Evolutionary conservation across 2,329 filamentous ascomycete genomes (phyloP).

Genomic region (Beauveria rudraprayagi): DNA sequence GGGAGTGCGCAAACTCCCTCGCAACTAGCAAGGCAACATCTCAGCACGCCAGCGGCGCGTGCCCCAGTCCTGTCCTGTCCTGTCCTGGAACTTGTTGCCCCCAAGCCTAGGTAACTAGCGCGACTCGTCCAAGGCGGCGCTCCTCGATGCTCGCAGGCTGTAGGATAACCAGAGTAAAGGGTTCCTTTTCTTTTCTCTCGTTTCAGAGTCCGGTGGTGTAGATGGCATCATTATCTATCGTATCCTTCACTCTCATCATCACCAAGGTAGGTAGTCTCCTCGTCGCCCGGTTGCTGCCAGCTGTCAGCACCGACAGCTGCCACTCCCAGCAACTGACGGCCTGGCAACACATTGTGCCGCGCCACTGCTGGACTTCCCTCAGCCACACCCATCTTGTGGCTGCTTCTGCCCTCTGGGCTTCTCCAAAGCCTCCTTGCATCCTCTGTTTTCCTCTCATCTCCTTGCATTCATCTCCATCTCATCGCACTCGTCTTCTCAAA

Average conservation of each 20-base stretch:
- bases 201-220: too few relatives aligned
- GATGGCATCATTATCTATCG: too few relatives aligned
- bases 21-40: constrained; percentile 1
- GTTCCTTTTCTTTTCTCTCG: too few relatives aligned
- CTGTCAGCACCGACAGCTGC: not conserved
- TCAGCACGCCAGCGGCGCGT: not conserved
- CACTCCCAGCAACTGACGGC: not conserved
- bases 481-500: not conserved
- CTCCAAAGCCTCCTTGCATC: not conserved
- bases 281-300: not conserved
- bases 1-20: not conserved
- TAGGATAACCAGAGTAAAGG: too few relatives aligned
- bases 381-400: not conserved
- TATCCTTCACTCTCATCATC: too few relatives aligned
- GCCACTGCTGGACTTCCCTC: not conserved
- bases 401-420: not conserved
- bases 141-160: too few relatives aligned
- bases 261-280: too few relatives aligned
- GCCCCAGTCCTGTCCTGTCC: too few relatives aligned
- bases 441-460: not conserved
- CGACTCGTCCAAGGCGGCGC: too few relatives aligned
- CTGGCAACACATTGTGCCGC: not conserved
- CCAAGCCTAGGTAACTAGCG: not conserved
- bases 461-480: not conserved
- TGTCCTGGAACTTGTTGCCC: not conserved